Evolutionary conservation across 352 stramenopile genomes (phyloP), one percentile per base, ranked within the genome.

Genomic region (Blastocystis sp.): DNA sequence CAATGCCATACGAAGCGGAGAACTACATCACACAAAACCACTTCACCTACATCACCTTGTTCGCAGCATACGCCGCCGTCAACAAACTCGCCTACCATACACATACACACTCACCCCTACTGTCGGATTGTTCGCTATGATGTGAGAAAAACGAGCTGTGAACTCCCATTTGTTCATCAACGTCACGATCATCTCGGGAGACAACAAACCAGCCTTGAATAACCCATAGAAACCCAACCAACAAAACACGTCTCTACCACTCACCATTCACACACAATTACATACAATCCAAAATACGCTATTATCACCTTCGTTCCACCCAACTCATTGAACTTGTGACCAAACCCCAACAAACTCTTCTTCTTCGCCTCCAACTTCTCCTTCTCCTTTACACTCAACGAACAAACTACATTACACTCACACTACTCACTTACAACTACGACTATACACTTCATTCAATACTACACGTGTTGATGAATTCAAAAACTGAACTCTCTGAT

Each of bases 141-240:
- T 21, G 32, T 78, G 67, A 4, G 67, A 78, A 61, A 59, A 78
- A 18, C 67, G 67, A 21, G 36, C 46, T 24, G 67, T 78, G 42
- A 78, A 59, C 29, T 78, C 67, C 18, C 32, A 78, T 32, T 78
- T 78, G 57, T 78, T 78, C 67, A 78, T 78, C n/a, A 78, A 9
- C 21, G 21, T 40, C 6, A 78, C 67, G 14, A 78, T 78, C 14
- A 40, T 51, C 4, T 78, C 67, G 1, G 67, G 67, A 38, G 67
- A 59, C n/a, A 78, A 24, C 18, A 78, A 61, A 48, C 67, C 67
- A 14, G 46, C 36, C 29, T 78, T 78, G 34, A 78, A 78, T 57
- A 44, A 38, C 4, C 18, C 40, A 56, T 78, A 78, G 21, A 78
- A 56, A 18, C 67, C 67, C 4, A 24, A 4, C n/a, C 49, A 61